Evolutionary conservation across 2,329 filamentous ascomycete species (phyloP), one percentile per base, ranked within the genome.

Genomic region (Colletotrichum sp.): DNA sequence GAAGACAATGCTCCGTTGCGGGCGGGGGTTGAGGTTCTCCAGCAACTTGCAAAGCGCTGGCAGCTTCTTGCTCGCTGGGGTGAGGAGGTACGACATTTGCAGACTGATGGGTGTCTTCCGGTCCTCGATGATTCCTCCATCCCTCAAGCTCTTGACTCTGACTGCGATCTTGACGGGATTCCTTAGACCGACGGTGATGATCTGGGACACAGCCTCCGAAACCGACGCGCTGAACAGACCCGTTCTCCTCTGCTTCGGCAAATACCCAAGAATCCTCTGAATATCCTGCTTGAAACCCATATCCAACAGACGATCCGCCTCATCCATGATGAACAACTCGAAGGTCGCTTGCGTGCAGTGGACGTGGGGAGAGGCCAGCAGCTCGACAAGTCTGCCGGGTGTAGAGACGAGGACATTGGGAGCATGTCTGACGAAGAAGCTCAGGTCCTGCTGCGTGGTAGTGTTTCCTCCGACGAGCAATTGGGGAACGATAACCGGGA

Each of bases 101-200:
- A 99, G 87, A 85, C 95, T 97, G 44, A 96, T 95, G 9, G 97
- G 97, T 1, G 96, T 99, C 78, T 93, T 93, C 82, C 96, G 94
- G 83, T 99, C 96, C 78, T 96, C 93, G 24, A 92, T 85, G 7
- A 90, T 82, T 2, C 91, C 91, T 24, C 94, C 95, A 24, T 88
- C 89, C 87, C 91, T 87, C 85, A 92, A 82, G 34, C 72, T 92
- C 85, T 96, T 97, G 69, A 99, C 97, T 80, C 96, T 97, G 68
- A 99, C 97, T 13, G 95, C 94, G 77, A 99, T 95, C 82, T 98
- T 98, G 80, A 98, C 96, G 0, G 97, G 97, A 84, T 99, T 99
- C 49, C 97, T 91, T 78, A 99, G 87, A 24, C 97, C 97, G 9
- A 98, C 95, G 44, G 96, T 92, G 68, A 99, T 96, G 71, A 99